Percentiles rank a stretch among this genome's conserved stretches.
phyloP scores from a whole-genome alignment of 345 rosid genomes.

The Leavenworthia alabamica region DNA sequence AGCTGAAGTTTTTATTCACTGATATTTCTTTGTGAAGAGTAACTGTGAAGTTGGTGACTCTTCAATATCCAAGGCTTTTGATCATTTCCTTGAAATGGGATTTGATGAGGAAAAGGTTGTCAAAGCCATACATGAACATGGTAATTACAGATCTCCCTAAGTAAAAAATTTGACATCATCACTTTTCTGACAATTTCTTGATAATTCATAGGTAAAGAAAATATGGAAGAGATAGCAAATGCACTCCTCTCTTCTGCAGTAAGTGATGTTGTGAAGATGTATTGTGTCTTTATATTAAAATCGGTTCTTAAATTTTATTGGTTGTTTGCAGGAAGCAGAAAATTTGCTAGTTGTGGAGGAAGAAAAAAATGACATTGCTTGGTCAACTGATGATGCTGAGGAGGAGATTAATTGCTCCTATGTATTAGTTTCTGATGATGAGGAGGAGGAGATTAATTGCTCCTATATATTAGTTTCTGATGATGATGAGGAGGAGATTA shows the following conservation, averaged over 20 bases:
- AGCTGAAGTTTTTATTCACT: too few relatives aligned
- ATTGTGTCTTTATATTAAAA: neutral
- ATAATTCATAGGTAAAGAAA: constrained; percentile 45
- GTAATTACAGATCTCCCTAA: too few relatives aligned
- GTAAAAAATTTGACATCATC: too few relatives aligned
- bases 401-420: too few relatives aligned
- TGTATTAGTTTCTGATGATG: too few relatives aligned
- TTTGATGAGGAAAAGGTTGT: constrained; percentile 51
- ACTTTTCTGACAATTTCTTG: neutral
- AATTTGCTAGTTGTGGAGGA: constrained; percentile 32
- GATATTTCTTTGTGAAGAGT: too few relatives aligned
- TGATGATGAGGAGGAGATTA: too few relatives aligned
- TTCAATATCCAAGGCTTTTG: constrained; percentile 41
- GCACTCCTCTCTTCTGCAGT: constrained; percentile 47
- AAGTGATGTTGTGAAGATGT: constrained; percentile 18
- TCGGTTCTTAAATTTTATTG: neutral
- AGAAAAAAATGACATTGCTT: constrained; percentile 37
- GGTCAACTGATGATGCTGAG: too few relatives aligned
- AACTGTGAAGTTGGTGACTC: too few relatives aligned
- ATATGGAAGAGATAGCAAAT: constrained; percentile 49
- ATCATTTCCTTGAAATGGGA: constrained; percentile 71
- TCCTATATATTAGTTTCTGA: too few relatives aligned
- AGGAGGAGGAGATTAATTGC: too few relatives aligned
- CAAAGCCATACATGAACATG: constrained; percentile 57
- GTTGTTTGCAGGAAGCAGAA: constrained; percentile 50